phyloP scores from a whole-genome alignment of 805 yeast genomes.

The Lachancea sp. region DNA sequence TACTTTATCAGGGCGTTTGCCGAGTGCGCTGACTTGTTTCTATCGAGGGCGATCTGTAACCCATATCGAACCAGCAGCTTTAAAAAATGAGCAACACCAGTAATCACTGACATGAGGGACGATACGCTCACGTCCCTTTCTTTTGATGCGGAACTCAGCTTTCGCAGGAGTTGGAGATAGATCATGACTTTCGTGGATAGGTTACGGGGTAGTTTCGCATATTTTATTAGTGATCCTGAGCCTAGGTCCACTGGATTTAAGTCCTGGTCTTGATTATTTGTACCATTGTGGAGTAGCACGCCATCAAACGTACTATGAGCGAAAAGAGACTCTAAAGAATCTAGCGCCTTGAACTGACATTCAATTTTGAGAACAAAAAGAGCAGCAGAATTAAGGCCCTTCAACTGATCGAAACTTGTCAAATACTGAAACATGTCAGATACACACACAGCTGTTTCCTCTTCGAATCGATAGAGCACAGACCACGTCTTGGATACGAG shows the following conservation, averaged over 20 bases:
- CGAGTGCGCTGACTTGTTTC: constrained; percentile 51
- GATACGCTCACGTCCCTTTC: constrained; percentile 37
- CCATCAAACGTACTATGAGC: not conserved
- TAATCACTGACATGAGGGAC: constrained; percentile 70
- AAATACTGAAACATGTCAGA: constrained; percentile 87
- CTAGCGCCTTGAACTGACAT: constrained; percentile 70
- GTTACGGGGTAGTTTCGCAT: constrained; percentile 62
- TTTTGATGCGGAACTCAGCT: constrained; percentile 37
- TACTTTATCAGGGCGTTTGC: constrained; percentile 59
- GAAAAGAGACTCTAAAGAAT: constrained; percentile 34
- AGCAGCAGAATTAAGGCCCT: constrained; percentile 67
- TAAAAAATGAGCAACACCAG: constrained; percentile 88
- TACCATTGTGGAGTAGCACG: not conserved
- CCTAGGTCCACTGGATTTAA: constrained; percentile 6
- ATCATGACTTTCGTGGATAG: constrained; percentile 86
- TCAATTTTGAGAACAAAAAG: constrained; percentile 67
- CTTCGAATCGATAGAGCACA: constrained; percentile 82
- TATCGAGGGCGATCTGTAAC: constrained; percentile 64
- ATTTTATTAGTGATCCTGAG: constrained; percentile 10
- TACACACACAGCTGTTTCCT: constrained; percentile 79
- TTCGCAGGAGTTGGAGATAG: constrained; percentile 76
- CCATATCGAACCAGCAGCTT: constrained; percentile 80
- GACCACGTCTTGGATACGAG: constrained; percentile 69
- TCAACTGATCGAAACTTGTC: constrained; percentile 59
- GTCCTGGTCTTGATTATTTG: not conserved